Base-by-base conservation (phyloP, 768 basidiomycete genomes). In the Lanmaoa rubissima region DNA sequence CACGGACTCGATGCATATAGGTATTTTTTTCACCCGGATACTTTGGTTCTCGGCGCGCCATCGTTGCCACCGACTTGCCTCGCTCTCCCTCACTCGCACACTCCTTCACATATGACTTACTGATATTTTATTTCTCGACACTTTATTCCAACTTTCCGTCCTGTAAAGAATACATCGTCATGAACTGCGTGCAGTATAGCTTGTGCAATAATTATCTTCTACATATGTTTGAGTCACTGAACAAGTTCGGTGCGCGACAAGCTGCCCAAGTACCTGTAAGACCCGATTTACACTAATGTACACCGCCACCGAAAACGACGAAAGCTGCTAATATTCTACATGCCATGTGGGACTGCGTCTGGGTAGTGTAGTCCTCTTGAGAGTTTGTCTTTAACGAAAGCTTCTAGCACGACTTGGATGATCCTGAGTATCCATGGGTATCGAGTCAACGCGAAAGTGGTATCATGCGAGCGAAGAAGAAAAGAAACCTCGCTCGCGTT, bases 71-170 rank as follows among this genome's bases (percentile, higher is more conserved):
- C 19, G 31, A 17, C 32, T 38, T 26, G 10, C 26, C n/a, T 19
- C 19, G 8, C 36, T 35, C 48, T 40, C 31, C 2, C 34, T 38
- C 34, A 1, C 34, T 41, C 19, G 6, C 55, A 34, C 63, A 26
- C 42, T 65, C 63, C 28, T 65, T 61, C 19, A 35, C 24, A 32
- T 45, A 49, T 42, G 38, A n/a, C 21, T 13, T 43, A 40, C 54
- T 59, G 48, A 44, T 59, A 54, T 45, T 24, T 59, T 46, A 53
- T 53, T 34, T 51, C 48, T 41, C 19, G 28, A 17, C 38, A 39
- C 21, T 5, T 41, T 36, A 40, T 39, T 47, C 40, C 32, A 10
- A 24, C 21, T 36, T 45, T 21, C 24, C 51, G 39, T 40, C 45
- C 5, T 61, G 59, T 57, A 61, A 43, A 36, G 44, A 57, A 39